Conservation (phyloP, 768 basidiomycete species). For the Lenzites betulinus region DNA sequence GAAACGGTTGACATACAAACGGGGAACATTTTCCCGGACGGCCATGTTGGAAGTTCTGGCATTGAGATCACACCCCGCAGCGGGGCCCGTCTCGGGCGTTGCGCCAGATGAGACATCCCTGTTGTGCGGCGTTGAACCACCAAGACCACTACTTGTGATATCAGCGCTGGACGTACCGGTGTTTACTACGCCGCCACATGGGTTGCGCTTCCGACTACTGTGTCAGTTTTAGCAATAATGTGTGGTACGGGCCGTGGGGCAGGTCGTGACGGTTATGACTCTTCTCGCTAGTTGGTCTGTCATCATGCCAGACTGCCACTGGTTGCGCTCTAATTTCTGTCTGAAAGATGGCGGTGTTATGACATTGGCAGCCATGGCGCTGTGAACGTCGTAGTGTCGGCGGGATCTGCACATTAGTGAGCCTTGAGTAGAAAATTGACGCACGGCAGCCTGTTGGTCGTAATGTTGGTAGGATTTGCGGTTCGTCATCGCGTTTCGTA, state of each 20-base stretch:
- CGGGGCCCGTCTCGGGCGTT: too few relatives aligned
- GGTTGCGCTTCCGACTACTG: conserved; percentile 10
- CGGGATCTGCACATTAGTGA: too few relatives aligned
- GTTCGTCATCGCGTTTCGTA: neutral
- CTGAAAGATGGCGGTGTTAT: conserved; percentile 2
- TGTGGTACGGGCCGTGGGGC: neutral
- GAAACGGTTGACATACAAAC: too few relatives aligned
- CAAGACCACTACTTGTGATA: neutral
- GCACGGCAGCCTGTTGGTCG: too few relatives aligned
- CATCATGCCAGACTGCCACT: neutral
- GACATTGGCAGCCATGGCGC: neutral
- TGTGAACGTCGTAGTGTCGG: neutral
- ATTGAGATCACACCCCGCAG: too few relatives aligned
- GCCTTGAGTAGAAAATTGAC: too few relatives aligned
- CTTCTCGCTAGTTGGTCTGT: conserved; percentile 1
- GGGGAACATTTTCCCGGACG: too few relatives aligned
- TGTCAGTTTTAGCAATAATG: neutral
- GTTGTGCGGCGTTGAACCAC: neutral
- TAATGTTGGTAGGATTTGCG: neutral
- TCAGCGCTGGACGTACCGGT: neutral
- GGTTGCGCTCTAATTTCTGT: conserved; percentile 1
- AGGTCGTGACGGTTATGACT: neutral
- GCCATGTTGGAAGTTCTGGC: too few relatives aligned
- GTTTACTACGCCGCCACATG: too few relatives aligned
- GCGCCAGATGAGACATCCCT: neutral